These are phyloP conservation scores for Zizania latifolia DNA, from an alignment of 176 grass and related monocot genomes.

Conservation along the genomic window DNA sequence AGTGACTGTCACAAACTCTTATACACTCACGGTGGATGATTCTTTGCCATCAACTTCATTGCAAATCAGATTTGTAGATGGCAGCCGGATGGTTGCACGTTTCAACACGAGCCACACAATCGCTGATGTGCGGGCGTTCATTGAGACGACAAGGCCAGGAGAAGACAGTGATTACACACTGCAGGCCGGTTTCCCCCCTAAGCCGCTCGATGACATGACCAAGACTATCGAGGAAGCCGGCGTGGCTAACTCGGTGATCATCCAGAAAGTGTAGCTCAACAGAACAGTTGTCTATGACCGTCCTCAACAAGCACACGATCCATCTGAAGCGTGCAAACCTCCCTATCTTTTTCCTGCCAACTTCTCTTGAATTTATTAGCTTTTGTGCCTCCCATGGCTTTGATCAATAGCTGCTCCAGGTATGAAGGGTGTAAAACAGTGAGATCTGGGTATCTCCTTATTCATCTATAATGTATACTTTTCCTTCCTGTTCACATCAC, in stretches of 20 bases:
- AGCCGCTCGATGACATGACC: constrained; percentile 52
- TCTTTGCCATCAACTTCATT: constrained; percentile 80
- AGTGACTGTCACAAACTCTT: no score
- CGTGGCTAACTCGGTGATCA: constrained; percentile 82
- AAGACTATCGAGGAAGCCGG: constrained; percentile 85
- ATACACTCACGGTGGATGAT: constrained; percentile 52
- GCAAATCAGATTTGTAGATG: constrained; percentile 82
- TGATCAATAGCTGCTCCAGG: background rate
- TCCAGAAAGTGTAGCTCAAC: constrained; percentile 54
- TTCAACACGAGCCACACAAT: constrained; percentile 81
- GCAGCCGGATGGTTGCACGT: constrained; percentile 65
- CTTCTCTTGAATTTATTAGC: background rate
- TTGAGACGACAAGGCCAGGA: constrained; percentile 57
- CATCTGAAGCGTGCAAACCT: constrained; percentile 15
- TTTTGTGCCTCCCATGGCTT: background rate
- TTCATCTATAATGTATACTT: constrained; percentile 39
- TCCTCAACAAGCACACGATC: background rate
- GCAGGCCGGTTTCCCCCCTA: constrained; percentile 76
- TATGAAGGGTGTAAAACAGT: constrained; percentile 24
- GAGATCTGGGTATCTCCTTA: background rate
- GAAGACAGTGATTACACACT: constrained; percentile 52
- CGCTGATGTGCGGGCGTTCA: constrained; percentile 60
- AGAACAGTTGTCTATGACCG: background rate
- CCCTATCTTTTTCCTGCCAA: background rate
- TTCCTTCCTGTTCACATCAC: constrained; percentile 13